Evolutionary conservation across 805 yeast species (phyloP), one percentile per base, ranked within the genome.

Genomic region (Candida coquimbonensis): DNA sequence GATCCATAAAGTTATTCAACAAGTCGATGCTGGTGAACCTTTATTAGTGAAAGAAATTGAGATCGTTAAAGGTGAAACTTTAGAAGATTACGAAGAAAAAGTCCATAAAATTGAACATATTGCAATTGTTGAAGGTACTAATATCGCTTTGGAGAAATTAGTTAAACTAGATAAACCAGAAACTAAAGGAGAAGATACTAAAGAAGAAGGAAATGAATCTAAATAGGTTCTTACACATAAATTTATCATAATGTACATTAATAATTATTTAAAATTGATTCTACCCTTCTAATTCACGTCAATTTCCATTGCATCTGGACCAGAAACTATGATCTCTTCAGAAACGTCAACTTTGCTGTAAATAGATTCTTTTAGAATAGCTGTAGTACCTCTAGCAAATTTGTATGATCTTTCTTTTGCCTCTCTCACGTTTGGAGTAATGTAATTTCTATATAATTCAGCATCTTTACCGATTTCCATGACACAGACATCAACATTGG

Each of bases 1-100:
- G 99, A 86, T 93, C 39, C 99, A 93, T 69, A 79, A 84, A 59
- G 98, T 93, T n/a, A 90, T 93, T 54, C 87, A 89, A 40, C 96
- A 87, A 57, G 99, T 93, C 7, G 99, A 93, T 64, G 80, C 82
- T 55, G 99, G 99, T 24, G 84, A 83, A 55, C 97, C 99, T 3
- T 65, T 93, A 37, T 67, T 93, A 14, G 90, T 93, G 12, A 84
- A 81, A 59, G 88, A 90, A 61, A 64, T 93, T 33, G 83, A 77
- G 4, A 74, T 91, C 37, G 65, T 66, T 17, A 80, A 81, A 46
- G 87, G 79, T 1, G 98, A 91, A 62, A 60, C 87, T 1, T 65
- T 89, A 46, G 96, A 88, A 40, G 74, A 74, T 24, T 93, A 90
- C 67, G 96, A 87, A 62, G 70, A 64, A 13, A 78, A 95, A 55